phyloP scores from a whole-genome alignment of 768 basidiomycete genomes.

The Pisolithus orientalis region DNA sequence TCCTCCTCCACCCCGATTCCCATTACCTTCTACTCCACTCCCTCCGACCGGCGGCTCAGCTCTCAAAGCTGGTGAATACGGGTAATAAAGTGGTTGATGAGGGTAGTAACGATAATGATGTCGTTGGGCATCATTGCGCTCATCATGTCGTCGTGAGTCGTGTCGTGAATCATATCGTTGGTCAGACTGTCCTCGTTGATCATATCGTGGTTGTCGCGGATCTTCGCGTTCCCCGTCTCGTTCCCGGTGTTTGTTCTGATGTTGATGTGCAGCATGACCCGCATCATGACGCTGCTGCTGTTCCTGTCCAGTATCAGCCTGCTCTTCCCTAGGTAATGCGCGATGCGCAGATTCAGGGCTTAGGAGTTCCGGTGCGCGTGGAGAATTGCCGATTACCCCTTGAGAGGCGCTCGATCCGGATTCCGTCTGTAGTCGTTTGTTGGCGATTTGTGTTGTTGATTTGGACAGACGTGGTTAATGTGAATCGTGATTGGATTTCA shows the following conservation, averaged over 20 bases:
- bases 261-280: background rate
- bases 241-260: background rate
- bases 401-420: conserved; percentile 32
- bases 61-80: conserved; percentile 4
- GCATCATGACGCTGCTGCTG: background rate
- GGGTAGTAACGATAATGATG: background rate
- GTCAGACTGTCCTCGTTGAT: too few species aligned
- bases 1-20: background rate
- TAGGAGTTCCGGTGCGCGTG: conserved; percentile 35
- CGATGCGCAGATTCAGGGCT: conserved; percentile 36
- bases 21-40: background rate
- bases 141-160: too few species aligned
- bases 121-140: background rate
- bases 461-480: background rate
- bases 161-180: too few species aligned
- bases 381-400: conserved; percentile 11
- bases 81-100: background rate
- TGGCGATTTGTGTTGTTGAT: background rate
- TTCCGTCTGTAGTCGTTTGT: conserved; percentile 28
- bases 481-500: too few species aligned
- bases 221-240: background rate
- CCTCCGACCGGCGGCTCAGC: conserved; percentile 7
- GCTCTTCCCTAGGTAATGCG: conserved; percentile 17
- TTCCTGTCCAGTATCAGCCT: too few species aligned
- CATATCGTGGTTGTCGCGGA: too few species aligned